phyloP scores from a whole-genome alignment of 129 eudicot genomes.

The Chrysanthemum lavandulifolium region DNA sequence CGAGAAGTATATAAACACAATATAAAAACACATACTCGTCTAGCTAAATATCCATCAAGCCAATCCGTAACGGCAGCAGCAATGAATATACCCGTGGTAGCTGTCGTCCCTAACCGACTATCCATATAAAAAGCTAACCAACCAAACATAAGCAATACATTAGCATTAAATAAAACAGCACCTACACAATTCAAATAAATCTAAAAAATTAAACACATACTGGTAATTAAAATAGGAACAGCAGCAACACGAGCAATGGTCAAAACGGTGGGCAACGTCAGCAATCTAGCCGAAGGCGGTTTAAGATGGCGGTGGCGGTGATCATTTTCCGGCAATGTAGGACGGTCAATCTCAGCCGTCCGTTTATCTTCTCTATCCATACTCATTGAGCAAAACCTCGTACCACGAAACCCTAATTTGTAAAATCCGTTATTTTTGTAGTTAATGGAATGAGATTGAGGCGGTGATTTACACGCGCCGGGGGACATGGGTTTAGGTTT shows the following conservation, averaged over 20 bases:
- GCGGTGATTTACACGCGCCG: constrained; percentile 24
- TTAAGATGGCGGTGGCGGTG: constrained; percentile 27
- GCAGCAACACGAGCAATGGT: constrained; percentile 93
- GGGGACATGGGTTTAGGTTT: constrained; percentile 27
- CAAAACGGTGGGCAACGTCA: constrained; percentile 85
- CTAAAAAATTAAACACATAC: constrained; percentile 30
- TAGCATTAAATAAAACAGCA: background rate
- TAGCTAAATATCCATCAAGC: constrained; percentile 96
- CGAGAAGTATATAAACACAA: constrained; percentile 3
- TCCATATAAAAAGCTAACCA: constrained; percentile 70
- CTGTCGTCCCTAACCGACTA: constrained; percentile 80
- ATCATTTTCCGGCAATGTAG: constrained; percentile 29
- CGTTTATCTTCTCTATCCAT: constrained; percentile 30
- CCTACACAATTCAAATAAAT: too few species aligned
- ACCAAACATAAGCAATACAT: constrained; percentile 22
- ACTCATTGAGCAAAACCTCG: constrained; percentile 24
- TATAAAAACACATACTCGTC: constrained; percentile 63
- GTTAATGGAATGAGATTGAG: constrained; percentile 16
- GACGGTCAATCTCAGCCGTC: constrained; percentile 20
- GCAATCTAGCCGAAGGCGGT: constrained; percentile 47
- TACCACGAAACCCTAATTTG: constrained; percentile 43
- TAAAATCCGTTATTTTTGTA: background rate
- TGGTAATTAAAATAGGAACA: constrained; percentile 68
- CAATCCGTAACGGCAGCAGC: constrained; percentile 95
- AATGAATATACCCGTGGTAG: constrained; percentile 73